phyloP scores from a whole-genome alignment of 2,329 filamentous ascomycete genomes.

The Aschersonia sp. region DNA sequence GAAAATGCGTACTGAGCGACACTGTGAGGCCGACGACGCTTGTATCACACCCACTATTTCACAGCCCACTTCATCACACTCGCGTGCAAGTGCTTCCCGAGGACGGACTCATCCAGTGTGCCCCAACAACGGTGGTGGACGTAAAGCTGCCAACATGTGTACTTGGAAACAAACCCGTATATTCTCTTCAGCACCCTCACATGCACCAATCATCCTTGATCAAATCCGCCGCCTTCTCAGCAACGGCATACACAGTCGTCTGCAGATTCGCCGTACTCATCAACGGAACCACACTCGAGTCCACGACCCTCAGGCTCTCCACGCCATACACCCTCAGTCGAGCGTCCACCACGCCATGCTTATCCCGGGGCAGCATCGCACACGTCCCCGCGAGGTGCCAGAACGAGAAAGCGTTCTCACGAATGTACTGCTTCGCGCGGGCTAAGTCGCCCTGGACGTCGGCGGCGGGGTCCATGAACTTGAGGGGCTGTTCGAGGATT shows the following conservation, averaged over 20 bases:
- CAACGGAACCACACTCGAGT: slow-evolving; percentile 11
- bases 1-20: too few species aligned
- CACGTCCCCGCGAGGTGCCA: slow-evolving; percentile 7
- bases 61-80: too few species aligned
- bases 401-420: background rate
- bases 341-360: slow-evolving; percentile 18
- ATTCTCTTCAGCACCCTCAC: too few species aligned
- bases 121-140: too few species aligned
- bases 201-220: background rate
- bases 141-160: too few species aligned
- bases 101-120: too few species aligned
- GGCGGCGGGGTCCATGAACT: background rate
- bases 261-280: background rate
- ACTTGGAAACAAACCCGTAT: too few species aligned
- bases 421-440: background rate
- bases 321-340: slow-evolving; percentile 8
- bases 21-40: too few species aligned
- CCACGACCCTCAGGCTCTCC: slow-evolving; percentile 18
- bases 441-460: background rate
- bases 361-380: slow-evolving; percentile 23
- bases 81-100: too few species aligned
- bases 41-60: too few species aligned
- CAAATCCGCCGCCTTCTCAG: slow-evolving; percentile 2
- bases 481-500: background rate
- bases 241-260: slow-evolving; percentile 4